phyloP scores from a whole-genome alignment of 108 stramenopile species.

The Hondaea fermentalgiana region DNA sequence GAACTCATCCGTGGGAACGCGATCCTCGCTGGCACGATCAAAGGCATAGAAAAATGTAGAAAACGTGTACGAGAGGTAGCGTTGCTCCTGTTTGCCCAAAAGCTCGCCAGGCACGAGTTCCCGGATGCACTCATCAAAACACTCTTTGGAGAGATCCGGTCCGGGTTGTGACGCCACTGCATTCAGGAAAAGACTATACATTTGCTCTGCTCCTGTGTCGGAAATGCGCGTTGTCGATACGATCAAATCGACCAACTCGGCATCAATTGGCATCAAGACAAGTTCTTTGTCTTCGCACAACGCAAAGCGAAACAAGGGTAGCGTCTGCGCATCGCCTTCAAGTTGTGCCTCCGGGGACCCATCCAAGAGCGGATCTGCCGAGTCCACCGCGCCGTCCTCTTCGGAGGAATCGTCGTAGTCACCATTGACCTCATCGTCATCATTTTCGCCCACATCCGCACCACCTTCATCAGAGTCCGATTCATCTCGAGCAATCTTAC shows the following conservation, averaged over 20 bases:
- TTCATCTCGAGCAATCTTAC: neutral
- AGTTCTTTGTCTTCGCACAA: neutral
- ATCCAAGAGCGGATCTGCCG: neutral
- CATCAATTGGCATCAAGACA: neutral
- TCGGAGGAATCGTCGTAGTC: neutral
- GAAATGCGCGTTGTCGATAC: neutral
- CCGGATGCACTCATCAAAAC: neutral
- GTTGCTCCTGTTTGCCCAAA: neutral
- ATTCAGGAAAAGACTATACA: neutral
- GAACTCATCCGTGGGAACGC: constrained; percentile 37
- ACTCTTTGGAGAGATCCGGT: neutral
- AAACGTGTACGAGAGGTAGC: constrained; percentile 9
- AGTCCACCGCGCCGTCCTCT: neutral
- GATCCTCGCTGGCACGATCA: neutral
- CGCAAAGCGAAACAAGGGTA: neutral
- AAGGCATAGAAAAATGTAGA: constrained; percentile 11
- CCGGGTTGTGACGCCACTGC: neutral
- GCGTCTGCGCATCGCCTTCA: neutral
- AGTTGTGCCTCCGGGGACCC: neutral
- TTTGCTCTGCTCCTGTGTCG: neutral
- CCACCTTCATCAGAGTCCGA: neutral
- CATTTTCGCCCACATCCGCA: neutral
- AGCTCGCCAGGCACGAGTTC: neutral
- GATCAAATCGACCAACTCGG: neutral
- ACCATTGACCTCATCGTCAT: neutral